Conservation (phyloP, 805 yeast species). For the Candida taoyuanica region DNA sequence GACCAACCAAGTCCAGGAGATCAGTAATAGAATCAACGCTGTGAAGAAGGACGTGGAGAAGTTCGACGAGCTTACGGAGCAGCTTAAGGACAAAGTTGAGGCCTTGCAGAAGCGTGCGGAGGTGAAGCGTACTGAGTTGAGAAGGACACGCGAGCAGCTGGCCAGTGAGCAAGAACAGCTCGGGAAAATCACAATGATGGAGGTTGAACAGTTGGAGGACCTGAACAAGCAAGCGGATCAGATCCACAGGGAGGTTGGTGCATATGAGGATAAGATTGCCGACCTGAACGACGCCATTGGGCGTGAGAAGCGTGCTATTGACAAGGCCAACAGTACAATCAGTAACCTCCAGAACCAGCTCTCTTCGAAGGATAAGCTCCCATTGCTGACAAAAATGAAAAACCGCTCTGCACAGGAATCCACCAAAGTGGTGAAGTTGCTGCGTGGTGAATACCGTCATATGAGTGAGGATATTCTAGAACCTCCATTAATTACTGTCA, state of each 20-base stretch:
- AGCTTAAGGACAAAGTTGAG: not conserved
- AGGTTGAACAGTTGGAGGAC: slow-evolving; percentile 4
- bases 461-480: slow-evolving; percentile 50
- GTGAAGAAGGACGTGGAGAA: slow-evolving; percentile 33
- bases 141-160: slow-evolving; percentile 27
- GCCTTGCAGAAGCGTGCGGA: slow-evolving; percentile 10
- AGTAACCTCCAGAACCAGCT: slow-evolving; percentile 16
- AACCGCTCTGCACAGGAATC: slow-evolving; percentile 22
- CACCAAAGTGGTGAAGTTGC: slow-evolving; percentile 34
- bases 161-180: slow-evolving; percentile 25
- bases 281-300: slow-evolving; percentile 39
- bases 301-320: slow-evolving; percentile 31
- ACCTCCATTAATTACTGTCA: slow-evolving; percentile 69
- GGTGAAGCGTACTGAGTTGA: slow-evolving; percentile 33
- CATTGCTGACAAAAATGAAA: slow-evolving; percentile 34
- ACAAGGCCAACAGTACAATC: slow-evolving; percentile 29
- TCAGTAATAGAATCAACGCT: slow-evolving; percentile 24
- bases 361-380: slow-evolving; percentile 47
- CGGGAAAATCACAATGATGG: slow-evolving; percentile 4
- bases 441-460: slow-evolving; percentile 34
- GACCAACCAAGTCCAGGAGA: slow-evolving; percentile 15
- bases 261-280: slow-evolving; percentile 36
- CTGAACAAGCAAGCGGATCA: slow-evolving; percentile 17
- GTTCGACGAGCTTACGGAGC: slow-evolving; percentile 1
- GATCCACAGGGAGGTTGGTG: slow-evolving; percentile 28